These are phyloP conservation scores for Colletotrichum sidae DNA, from an alignment of 2,329 filamentous ascomycete species.

Conservation along the genomic window DNA sequence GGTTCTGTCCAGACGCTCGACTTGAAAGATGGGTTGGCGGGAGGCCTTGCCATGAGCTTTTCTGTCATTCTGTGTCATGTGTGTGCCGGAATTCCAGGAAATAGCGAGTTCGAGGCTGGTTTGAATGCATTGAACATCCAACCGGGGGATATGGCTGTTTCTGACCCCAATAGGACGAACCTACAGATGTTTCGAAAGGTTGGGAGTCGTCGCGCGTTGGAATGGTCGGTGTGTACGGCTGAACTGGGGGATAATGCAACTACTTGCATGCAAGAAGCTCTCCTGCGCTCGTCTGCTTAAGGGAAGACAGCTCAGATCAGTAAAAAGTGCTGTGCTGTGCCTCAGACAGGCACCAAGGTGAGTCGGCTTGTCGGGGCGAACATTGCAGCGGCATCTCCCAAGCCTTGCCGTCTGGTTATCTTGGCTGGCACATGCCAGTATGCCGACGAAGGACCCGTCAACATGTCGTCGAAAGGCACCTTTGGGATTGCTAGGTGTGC, in stretches of 20 bases:
- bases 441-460: not conserved
- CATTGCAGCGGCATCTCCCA: constrained; percentile 3
- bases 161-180: not conserved
- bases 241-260: not conserved
- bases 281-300: not conserved
- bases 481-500: not conserved
- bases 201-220: too few relatives aligned
- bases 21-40: constrained; percentile 12
- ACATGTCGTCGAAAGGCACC: not conserved
- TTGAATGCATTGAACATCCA: not conserved
- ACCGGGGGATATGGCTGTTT: not conserved
- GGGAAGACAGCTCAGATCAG: not conserved
- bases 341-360: constrained; percentile 4
- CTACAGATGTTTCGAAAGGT: too few relatives aligned
- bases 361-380: constrained; percentile 25
- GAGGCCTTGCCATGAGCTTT: constrained; percentile 19
- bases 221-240: too few relatives aligned
- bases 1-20: not conserved
- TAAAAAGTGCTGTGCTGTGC: constrained; percentile 6
- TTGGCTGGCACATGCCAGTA: not conserved
- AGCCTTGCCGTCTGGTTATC: too few relatives aligned
- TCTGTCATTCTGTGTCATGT: not conserved
- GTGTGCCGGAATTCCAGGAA: not conserved
- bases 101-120: not conserved
- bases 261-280: not conserved